Base-by-base conservation (phyloP, 2,329 filamentous ascomycete species). In the Colletotrichum sp. region DNA sequence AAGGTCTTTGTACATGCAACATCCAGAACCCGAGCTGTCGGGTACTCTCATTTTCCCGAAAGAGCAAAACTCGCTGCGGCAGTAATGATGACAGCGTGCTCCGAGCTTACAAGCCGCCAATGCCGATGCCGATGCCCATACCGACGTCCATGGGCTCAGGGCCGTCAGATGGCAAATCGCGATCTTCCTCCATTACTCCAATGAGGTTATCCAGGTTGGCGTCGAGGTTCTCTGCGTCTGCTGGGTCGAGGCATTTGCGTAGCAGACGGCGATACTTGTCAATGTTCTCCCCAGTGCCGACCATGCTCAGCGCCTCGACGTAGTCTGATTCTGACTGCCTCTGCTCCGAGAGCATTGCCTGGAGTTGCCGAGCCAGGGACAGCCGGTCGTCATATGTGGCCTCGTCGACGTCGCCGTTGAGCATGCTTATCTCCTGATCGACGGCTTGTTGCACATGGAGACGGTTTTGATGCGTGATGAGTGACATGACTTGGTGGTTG, bases 181-280 rank as follows among this genome's bases (percentile, higher is more conserved):
- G 85, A 80, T 92, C 90, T 80, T 92, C 91, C 81, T 92, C 90
- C 89, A 92, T 92, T 87, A 92, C 90, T 63, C 89, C 87, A 79
- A 92, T 91, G 77, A 92, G 84, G 75, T 88, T 90, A 81, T 92
- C 90, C 67, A 93, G 84, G 80, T 92, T 92, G 60, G 88, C 87
- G 82, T 95, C 94, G 44, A 95, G 89, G 78, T 91, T 93, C 78
- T 94, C 92, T 73, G 89, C 89, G 66, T 94, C 93, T 79, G 91
- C 89, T 18, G 92, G 89, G 30, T 93, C 93, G 32, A 96, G 86
- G 75, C 94, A 95, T 76, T 90, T 90, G 75, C 91, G 91, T 36
- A 95, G 90, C 34, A 96, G 88, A 71, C 90, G 90, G 77, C 93
- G 90, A 83, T 96, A 96, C 82, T 93, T 92, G 79, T 93, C 93